Evolutionary conservation across 257 asterid species (phyloP).

Genomic region (Echites panduratus): DNA sequence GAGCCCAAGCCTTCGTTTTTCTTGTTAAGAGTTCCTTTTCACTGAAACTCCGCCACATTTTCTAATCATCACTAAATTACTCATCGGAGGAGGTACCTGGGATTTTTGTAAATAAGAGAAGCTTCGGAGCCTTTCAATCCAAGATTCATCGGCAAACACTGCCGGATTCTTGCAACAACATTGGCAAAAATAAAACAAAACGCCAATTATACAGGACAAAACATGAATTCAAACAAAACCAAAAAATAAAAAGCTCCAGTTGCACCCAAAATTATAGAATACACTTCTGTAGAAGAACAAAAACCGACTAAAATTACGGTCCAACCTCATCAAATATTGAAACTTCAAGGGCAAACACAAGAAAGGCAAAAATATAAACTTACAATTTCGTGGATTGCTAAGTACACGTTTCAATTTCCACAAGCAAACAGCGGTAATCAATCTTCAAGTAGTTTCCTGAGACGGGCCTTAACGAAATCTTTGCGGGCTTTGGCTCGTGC

Average conservation of each 20-base stretch:
- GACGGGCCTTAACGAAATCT: constrained; percentile 31
- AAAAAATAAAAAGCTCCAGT: background rate
- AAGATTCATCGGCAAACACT: no score
- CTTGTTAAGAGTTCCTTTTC: no score
- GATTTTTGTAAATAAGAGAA: no score
- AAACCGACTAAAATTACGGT: background rate
- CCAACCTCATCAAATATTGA: constrained; percentile 10
- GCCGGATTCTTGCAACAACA: no score
- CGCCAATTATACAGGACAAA: background rate
- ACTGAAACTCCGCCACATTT: no score
- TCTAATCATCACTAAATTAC: no score
- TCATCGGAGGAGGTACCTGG: no score
- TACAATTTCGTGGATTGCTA: background rate
- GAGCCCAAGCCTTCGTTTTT: no score
- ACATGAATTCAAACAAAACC: background rate
- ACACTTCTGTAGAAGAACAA: background rate
- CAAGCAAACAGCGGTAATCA: constrained; percentile 1
- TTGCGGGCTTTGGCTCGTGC: constrained; percentile 33
- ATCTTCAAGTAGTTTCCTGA: constrained; percentile 27
- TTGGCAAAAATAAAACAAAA: background rate
- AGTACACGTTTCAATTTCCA: background rate
- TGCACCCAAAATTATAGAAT: background rate
- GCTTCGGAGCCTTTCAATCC: no score
- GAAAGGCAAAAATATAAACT: background rate
- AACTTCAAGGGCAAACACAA: background rate